Evolutionary conservation across 2,329 filamentous ascomycete species (phyloP).

Genomic region (Fusarium marasasianum): DNA sequence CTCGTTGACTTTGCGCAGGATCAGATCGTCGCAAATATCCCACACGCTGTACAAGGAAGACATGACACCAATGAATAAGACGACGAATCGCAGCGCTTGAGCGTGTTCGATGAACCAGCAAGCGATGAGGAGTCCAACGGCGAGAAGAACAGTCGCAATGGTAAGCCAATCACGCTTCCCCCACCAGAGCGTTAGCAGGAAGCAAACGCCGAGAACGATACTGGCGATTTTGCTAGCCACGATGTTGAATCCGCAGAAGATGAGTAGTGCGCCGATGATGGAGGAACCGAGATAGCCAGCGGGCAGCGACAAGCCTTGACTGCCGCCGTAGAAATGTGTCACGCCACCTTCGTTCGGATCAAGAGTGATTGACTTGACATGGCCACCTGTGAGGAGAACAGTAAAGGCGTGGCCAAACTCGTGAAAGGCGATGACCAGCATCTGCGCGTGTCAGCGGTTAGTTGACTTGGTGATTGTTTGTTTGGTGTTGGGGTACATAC

Average conservation of each 20-base stretch:
- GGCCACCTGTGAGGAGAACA: constrained; percentile 76
- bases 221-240: constrained; percentile 83
- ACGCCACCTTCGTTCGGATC: constrained; percentile 83
- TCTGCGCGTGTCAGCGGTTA: constrained; percentile 55
- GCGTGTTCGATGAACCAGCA: constrained; percentile 85
- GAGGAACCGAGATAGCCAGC: constrained; percentile 82
- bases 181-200: constrained; percentile 85
- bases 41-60: constrained; percentile 81
- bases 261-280: constrained; percentile 79
- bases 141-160: constrained; percentile 73
- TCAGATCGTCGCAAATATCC: constrained; percentile 87
- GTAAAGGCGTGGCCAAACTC: constrained; percentile 81
- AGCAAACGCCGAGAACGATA: constrained; percentile 76
- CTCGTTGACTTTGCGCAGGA: constrained; percentile 81
- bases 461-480: neutral
- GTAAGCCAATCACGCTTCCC: constrained; percentile 82
- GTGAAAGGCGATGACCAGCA: constrained; percentile 86
- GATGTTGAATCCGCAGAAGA: constrained; percentile 84
- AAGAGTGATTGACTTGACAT: constrained; percentile 77
- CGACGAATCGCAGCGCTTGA: constrained; percentile 76
- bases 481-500: constrained; percentile 50
- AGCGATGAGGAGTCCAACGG: constrained; percentile 74
- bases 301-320: constrained; percentile 75
- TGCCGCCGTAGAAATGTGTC: constrained; percentile 79
- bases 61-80: constrained; percentile 86